A percentile compares a stretch with the other conserved stretches of the same genome.
phyloP scores from a whole-genome alignment of 805 yeast genomes.

The Dipodascus albidus region DNA sequence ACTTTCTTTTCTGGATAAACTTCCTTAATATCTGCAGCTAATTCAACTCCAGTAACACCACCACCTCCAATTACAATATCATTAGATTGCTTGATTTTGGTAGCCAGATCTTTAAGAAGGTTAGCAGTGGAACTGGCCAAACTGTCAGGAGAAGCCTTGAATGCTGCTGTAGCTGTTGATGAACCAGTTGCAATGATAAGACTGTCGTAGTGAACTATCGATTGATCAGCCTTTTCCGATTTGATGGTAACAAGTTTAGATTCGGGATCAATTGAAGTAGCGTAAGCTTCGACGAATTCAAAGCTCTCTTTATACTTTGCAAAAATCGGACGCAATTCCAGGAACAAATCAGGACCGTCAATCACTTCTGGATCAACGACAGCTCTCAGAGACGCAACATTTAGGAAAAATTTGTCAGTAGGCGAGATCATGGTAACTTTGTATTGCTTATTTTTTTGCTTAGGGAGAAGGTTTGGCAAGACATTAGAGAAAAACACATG shows the following conservation, averaged over 20 bases:
- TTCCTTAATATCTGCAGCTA: slow-evolving; percentile 33
- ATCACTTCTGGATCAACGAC: slow-evolving; percentile 9
- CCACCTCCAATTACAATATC: slow-evolving; percentile 38
- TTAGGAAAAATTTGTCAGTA: slow-evolving; percentile 8
- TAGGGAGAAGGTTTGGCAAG: not conserved
- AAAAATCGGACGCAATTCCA: not conserved
- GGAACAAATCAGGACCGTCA: not conserved
- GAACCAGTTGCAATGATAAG: slow-evolving; percentile 15
- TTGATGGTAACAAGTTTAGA: slow-evolving; percentile 8
- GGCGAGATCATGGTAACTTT: slow-evolving; percentile 12
- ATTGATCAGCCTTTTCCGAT: not conserved
- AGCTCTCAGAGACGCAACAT: slow-evolving; percentile 12
- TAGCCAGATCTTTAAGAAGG: slow-evolving; percentile 4
- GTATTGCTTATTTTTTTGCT: slow-evolving; percentile 4
- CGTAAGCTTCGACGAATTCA: slow-evolving; percentile 13
- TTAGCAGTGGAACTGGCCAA: slow-evolving; percentile 4
- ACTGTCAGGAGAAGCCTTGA: slow-evolving; percentile 8
- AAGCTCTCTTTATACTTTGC: not conserved
- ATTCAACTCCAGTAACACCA: slow-evolving; percentile 42
- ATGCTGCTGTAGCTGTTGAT: slow-evolving; percentile 5
- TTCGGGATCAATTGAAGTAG: slow-evolving; percentile 6
- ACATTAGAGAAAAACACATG: not conserved
- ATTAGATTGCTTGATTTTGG: slow-evolving; percentile 26
- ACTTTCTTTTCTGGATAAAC: slow-evolving; percentile 23
- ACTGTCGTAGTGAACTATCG: slow-evolving; percentile 8